Evolutionary conservation across 2,329 filamentous ascomycete genomes (phyloP), one percentile per base, ranked within the genome.

Genomic region (Fusarium floridanum): DNA sequence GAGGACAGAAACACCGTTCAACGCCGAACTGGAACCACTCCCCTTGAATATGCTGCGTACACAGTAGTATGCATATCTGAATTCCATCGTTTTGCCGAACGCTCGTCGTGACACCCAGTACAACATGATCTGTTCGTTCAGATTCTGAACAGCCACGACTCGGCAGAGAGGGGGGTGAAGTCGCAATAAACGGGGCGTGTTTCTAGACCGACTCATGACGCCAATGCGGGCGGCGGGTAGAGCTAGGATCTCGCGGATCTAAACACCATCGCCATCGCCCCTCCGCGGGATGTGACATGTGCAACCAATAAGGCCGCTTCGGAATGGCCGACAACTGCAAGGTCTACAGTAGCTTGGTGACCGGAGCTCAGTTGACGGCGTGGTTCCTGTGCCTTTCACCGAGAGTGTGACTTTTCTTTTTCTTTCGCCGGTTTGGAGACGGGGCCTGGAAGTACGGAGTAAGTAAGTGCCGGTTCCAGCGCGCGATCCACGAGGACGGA

Each of bases 11-110:
- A 61, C 60, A 59, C 53, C n/a, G 14, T 59, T 68, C 64, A 77
- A 74, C 76, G 76, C 77, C 77, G 77, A 79, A 79, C 77, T 79
- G 72, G 70, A 68, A 53, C 56, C 76, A 79, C 77, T 55, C 77
- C 77, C 74, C 56, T 63, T 27, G 61, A 37, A 43, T 59, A 14
- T 32, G 27, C 11, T 55, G 48, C 48, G 48, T 55, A 32, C 48
- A 55, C 24, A 53, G 24, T 32, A 34, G 66, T 64, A 56, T 70
- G 66, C 57, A 64, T 61, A 61, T 60, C 37, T 59, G 60, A 61
- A 70, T 65, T 53, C 63, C 69, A 66, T 60, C 53, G 61, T 71
- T 62, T 62, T 72, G 66, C 65, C 60, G 63, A 76, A 68, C 48
- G 55, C 67, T 71, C 39, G 43, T 55, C 50, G 63, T 61, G 27